Percentiles rank a stretch among this genome's conserved stretches.
phyloP scores from a whole-genome alignment of 305 asterid genomes.

The Salvia sclarea region DNA sequence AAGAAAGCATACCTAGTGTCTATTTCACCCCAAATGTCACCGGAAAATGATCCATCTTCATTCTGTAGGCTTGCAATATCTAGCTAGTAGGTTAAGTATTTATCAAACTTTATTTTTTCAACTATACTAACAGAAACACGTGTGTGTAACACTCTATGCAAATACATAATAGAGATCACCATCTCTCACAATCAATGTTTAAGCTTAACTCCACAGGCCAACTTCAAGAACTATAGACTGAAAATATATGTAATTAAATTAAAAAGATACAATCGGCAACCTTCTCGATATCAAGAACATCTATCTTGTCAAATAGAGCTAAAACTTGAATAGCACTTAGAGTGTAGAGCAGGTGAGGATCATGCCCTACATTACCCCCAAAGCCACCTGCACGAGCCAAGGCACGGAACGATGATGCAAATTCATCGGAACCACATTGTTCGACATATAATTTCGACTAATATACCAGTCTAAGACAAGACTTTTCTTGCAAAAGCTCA shows the following conservation, averaged over 20 bases:
- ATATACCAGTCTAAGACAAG: not conserved
- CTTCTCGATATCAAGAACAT: slow-evolving; percentile 72
- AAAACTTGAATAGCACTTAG: slow-evolving; percentile 91
- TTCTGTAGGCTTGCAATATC: slow-evolving; percentile 82
- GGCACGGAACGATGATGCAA: not conserved
- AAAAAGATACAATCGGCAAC: slow-evolving; percentile 75
- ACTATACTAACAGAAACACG: no score
- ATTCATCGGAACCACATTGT: slow-evolving; percentile 8
- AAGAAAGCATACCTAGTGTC: slow-evolving; percentile 66
- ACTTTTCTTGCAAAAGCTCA: slow-evolving; percentile 5
- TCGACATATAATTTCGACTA: not conserved
- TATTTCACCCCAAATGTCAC: slow-evolving; percentile 94
- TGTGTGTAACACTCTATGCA: no score
- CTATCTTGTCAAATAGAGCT: slow-evolving; percentile 75
- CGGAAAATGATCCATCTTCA: slow-evolving; percentile 91
- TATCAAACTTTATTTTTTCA: not conserved
- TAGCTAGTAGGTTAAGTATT: slow-evolving; percentile 47
- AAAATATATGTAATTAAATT: not conserved
- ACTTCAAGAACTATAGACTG: slow-evolving; percentile 26
- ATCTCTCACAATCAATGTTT: not conserved
- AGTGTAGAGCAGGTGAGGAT: slow-evolving; percentile 78
- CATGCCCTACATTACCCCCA: slow-evolving; percentile 94
- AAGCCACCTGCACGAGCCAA: slow-evolving; percentile 71
- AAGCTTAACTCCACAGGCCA: not conserved
- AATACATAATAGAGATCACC: slow-evolving; percentile 1